Percentiles rank a stretch among this genome's conserved stretches.
Conservation (phyloP, 2,329 filamentous ascomycete genomes). For the Penicillium polonicum region DNA sequence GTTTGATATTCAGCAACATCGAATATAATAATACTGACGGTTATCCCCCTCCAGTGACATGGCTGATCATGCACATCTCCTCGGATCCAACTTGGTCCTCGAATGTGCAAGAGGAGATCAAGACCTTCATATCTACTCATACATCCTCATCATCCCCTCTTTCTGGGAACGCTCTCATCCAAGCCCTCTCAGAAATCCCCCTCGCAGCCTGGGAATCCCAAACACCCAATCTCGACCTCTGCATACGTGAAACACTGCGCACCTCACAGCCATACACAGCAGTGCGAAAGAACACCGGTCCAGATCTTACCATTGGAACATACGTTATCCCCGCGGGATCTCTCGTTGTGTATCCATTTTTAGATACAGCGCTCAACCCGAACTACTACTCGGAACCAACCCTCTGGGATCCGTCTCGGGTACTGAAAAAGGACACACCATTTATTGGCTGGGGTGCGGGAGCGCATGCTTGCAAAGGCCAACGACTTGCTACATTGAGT, state of each 20-base stretch:
- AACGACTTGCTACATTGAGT: conserved; percentile 11
- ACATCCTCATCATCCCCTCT: background rate
- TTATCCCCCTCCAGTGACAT: background rate
- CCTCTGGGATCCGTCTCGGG: conserved; percentile 12
- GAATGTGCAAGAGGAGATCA: conserved; percentile 5
- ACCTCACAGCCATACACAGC: conserved; percentile 12
- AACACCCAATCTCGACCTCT: conserved; percentile 6
- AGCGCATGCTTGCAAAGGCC: conserved; percentile 11
- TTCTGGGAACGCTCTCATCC: background rate
- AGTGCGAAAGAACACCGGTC: conserved; percentile 10
- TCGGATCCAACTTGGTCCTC: conserved; percentile 3
- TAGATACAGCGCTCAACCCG: conserved; percentile 10
- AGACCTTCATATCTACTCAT: background rate
- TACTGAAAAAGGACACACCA: background rate
- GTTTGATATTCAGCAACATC: background rate
- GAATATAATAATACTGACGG: background rate
- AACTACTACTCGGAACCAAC: conserved; percentile 3
- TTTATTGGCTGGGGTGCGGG: conserved; percentile 12
- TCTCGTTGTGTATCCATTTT: conserved; percentile 11
- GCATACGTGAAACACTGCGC: conserved; percentile 12
- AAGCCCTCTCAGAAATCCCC: conserved; percentile 5
- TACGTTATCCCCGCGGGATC: conserved; percentile 9
- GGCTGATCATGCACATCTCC: conserved; percentile 11
- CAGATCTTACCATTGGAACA: background rate
- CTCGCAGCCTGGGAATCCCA: conserved; percentile 11